Evolutionary conservation across 1,284 basidiomycete species (phyloP), one percentile per base, ranked within the genome.

Genomic region (Moniliophthora roreri): DNA sequence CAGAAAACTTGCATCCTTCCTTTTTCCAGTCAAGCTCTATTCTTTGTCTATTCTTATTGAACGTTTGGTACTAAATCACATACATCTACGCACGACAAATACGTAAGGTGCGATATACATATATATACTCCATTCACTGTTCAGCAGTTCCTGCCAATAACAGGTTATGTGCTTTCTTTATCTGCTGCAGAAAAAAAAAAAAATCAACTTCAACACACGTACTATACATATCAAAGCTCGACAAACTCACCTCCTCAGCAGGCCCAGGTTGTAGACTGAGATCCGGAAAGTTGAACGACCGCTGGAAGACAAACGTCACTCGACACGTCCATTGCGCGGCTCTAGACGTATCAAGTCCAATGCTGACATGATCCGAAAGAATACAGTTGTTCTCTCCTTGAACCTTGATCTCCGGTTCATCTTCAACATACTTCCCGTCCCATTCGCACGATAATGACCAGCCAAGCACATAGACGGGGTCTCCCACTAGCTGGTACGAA

Each of bases 371-470:
- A 42, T 62, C 59, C 9, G 56, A 51, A 1, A 62, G 48, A 10
- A 62, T 58, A 38, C 51, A 51, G 47, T 59, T 55, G 7, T 52
- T 41, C 1, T 35, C 53, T 49, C 58, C 54, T 8, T 58, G 50
- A 11, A 60, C 54, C 35, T 59, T 45, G 40, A 62, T 57, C 2
- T 48, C 46, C 2, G 61, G 61, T 18, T 45, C 48, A 7, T 56
- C 11, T 15, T 55, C 52, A 32, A 32, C 11, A 5, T 47, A 35
- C 11, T 55, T 50, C 20, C 51, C 56, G 3, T 55, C 54, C 57
- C 59, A 60, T n/a, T 57, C 52, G 20, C 59, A 60, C 20, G 58
- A 59, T 3, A 62, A 15, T 35, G 52, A 53, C 61, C 61, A 62
- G 2, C 61, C 61, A n/a, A 62, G 37, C n/a, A 60, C 44, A 21